Base-by-base conservation (phyloP, 495 filamentous ascomycete species). In the Eremomyces bilateralis region DNA sequence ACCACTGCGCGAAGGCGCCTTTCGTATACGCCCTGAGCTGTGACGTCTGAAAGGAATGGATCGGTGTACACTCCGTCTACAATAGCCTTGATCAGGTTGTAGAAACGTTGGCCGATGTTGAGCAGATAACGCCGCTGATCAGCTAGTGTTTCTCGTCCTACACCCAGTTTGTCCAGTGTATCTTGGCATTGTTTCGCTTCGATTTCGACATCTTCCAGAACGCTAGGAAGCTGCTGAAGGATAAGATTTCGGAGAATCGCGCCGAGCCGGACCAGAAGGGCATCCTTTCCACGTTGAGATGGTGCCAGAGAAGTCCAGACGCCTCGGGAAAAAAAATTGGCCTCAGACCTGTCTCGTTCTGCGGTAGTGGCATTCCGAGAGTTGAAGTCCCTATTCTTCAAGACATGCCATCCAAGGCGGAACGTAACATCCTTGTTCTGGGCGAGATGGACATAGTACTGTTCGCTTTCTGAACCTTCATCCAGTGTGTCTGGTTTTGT, bases 1-100 rank as follows among this genome's bases (percentile, higher is more conserved):
- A 76, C 51, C 0, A 66, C 48, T 0, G 75, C 71, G 6, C 76
- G 63, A 4, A 80, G 51, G 6, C 69, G 65, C 37, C 67, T 64
- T 12, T 46, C 16, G 18, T 51, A 40, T 8, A 57, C 62, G 16
- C 36, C 20, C 1, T 48, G 27, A 0, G 53, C 44, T 21, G 53
- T 42, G 3, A 54, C 54, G 38, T 60, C 50, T 1, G 47, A 53
- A 40, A 78, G 78, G 44, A 76, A 76, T 0, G 40, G 21, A 29
- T 65, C 48, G 35, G 51, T 57, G 40, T 77, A 79, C 2, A 54
- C 60, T 2, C 72, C 73, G 31, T 69, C 56, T 1, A 61, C 47
- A 6, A 68, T 58, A 4, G 58, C 53, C 40, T 64, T 63, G 35
- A 64, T 51, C 0, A 75, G 43, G 3, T 31, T 33, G 13, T 59